Conservation (phyloP, 768 basidiomycete genomes). For the Suillus paluster region DNA sequence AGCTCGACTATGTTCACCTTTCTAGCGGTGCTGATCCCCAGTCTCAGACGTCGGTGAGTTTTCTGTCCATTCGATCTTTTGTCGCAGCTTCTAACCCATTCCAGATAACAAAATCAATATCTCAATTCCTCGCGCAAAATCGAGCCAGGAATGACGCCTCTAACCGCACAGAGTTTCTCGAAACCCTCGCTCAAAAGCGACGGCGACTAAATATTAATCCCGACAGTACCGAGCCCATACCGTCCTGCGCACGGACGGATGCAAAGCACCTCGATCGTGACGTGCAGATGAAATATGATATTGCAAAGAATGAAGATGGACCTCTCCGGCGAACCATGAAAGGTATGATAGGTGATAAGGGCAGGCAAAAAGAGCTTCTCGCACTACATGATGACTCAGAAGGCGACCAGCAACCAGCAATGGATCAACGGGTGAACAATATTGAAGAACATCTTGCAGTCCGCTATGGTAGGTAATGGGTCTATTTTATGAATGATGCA, state of each 20-base stretch:
- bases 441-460: slow-evolving; percentile 75
- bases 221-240: slow-evolving; percentile 34
- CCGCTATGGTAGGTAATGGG: slow-evolving; percentile 61
- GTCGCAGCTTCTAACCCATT: slow-evolving; percentile 9
- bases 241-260: slow-evolving; percentile 77
- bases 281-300: slow-evolving; percentile 84
- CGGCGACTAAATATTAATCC: slow-evolving; percentile 43
- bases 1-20: slow-evolving; percentile 61
- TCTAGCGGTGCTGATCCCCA: slow-evolving; percentile 50
- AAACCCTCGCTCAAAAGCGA: slow-evolving; percentile 60
- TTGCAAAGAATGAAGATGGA: slow-evolving; percentile 83
- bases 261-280: slow-evolving; percentile 74
- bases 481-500: not conserved
- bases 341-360: slow-evolving; percentile 20
- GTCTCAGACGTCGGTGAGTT: slow-evolving; percentile 63
- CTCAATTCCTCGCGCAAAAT: slow-evolving; percentile 70
- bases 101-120: slow-evolving; percentile 73
- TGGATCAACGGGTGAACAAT: slow-evolving; percentile 66
- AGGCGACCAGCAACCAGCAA: slow-evolving; percentile 56
- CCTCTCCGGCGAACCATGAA: slow-evolving; percentile 67
- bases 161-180: slow-evolving; percentile 76
- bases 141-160: slow-evolving; percentile 76
- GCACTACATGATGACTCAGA: slow-evolving; percentile 32
- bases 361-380: slow-evolving; percentile 12
- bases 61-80: not conserved